Evolutionary conservation across 1,139 yeast genomes (phyloP).

Genomic region (Sugiyamaella novakii): DNA sequence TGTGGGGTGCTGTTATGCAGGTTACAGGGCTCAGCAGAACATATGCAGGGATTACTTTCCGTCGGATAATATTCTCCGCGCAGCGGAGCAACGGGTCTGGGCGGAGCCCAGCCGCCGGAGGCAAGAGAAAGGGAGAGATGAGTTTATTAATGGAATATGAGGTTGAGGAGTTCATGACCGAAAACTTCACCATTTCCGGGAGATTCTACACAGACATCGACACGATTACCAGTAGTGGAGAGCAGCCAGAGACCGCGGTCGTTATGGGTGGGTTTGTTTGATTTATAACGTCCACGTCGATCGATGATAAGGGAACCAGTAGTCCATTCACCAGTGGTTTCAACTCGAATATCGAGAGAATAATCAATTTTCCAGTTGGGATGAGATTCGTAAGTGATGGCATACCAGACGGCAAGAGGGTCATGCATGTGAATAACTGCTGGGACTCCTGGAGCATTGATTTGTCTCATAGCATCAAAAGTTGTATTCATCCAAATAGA

Average conservation of each 20-base stretch:
- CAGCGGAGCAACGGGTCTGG: constrained; percentile 5
- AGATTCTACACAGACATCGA: constrained; percentile 36
- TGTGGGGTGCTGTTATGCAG: no score
- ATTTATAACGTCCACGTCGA: constrained; percentile 39
- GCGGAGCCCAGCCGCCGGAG: constrained; percentile 14
- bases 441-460: constrained; percentile 32
- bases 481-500: constrained; percentile 41
- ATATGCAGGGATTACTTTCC: no score
- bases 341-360: constrained; percentile 45
- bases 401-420: constrained; percentile 46
- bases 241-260: constrained; percentile 39
- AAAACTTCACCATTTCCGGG: constrained; percentile 31
- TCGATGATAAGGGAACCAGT: constrained; percentile 44
- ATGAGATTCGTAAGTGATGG: constrained; percentile 29
- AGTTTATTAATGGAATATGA: constrained; percentile 19
- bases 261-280: constrained; percentile 25
- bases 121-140: not conserved
- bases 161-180: constrained; percentile 25
- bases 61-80: not conserved
- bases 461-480: constrained; percentile 37
- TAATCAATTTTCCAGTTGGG: constrained; percentile 36
- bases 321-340: constrained; percentile 44
- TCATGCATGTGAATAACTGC: constrained; percentile 42
- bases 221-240: constrained; percentile 35
- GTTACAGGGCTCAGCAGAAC: no score